Base-by-base conservation (phyloP, 306 rosid species). In the Carpinus fangiana region DNA sequence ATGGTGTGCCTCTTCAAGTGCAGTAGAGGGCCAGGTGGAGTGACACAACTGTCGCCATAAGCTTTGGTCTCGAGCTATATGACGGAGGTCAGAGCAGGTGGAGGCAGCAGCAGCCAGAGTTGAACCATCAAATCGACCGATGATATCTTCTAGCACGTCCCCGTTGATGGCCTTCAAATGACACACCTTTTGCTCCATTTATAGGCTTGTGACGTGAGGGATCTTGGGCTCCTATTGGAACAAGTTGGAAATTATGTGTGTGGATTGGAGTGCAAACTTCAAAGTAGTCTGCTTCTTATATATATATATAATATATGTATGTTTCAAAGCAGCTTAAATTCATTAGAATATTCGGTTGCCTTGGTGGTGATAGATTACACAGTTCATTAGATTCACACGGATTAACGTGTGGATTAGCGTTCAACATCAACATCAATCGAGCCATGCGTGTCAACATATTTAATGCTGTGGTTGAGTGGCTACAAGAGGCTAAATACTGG, bases 11-110 rank as follows among this genome's bases (percentile, higher is more conserved):
- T 64, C 47, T 7, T 34, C 46, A 7, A 64, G 70, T 64, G 70
- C 70, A 16, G 70, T 34, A 34, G 70, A 64, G 10, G 70, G 70
- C 70, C 70, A 64, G 20, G 70, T 64, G 21, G 47, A 36, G 12
- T 64, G 47, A 7, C 70, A 34, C 9, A 64, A 34, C 46, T 16
- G 47, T 17, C 47, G 34, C 70, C 70, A 64, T 64, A 64, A 64
- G 46, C 46, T 14, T 34, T 64, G 70, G 47, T 64, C 70, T 64
- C 70, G 70, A 16, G 70, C 70, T 6, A 8, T 38, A 64, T 64
- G 23, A 34, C 41, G 70, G 6, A 64, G 70, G 20, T 36, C 23
- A 16, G 46, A 64, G 36, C 21, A 64, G n/a, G 46, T 38, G 34
- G 47, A 64, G n/a, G 70, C 47, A 34, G 21, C 70, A 64, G 70